phyloP scores from a whole-genome alignment of 2,329 filamentous ascomycete genomes.

The Claviceps citrina region DNA sequence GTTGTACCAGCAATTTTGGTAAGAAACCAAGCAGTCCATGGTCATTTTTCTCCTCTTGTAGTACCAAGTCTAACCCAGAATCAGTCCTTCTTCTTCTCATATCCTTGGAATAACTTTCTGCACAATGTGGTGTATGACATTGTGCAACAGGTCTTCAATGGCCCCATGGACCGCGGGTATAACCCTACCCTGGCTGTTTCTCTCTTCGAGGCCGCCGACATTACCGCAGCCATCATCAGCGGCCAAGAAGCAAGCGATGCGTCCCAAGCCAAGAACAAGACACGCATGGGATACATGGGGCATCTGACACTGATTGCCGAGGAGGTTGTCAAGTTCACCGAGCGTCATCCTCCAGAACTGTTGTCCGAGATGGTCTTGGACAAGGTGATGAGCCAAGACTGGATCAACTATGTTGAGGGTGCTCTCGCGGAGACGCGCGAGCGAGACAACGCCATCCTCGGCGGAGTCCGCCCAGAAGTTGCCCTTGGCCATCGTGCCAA shows the following conservation, averaged over 20 bases:
- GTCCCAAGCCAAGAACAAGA: slow-evolving; percentile 68
- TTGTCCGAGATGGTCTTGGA: slow-evolving; percentile 73
- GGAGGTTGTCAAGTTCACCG: slow-evolving; percentile 96
- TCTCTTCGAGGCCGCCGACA: slow-evolving; percentile 76
- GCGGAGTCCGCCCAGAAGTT: slow-evolving; percentile 83
- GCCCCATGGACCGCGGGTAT: slow-evolving; percentile 89
- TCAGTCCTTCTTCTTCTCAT: slow-evolving; percentile 93
- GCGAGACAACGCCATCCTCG: slow-evolving; percentile 93
- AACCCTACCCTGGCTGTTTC: slow-evolving; percentile 83
- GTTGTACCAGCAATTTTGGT: slow-evolving; percentile 94
- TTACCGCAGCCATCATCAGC: slow-evolving; percentile 82
- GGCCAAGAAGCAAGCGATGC: slow-evolving; percentile 79
- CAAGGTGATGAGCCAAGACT: slow-evolving; percentile 74
- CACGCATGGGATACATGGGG: slow-evolving; percentile 95
- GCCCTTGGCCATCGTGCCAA: slow-evolving; percentile 65
- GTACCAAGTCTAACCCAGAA: slow-evolving; percentile 1
- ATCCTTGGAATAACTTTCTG: slow-evolving; percentile 98
- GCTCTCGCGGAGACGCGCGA: slow-evolving; percentile 86
- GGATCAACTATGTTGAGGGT: slow-evolving; percentile 90
- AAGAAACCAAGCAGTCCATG: slow-evolving; percentile 23
- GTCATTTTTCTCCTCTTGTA: neutral
- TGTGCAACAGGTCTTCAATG: slow-evolving; percentile 97
- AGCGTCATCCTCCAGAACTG: slow-evolving; percentile 77
- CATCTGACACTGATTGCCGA: slow-evolving; percentile 94
- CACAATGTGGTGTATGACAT: slow-evolving; percentile 99